A percentile compares a stretch with the other conserved stretches of the same genome.
phyloP scores from a whole-genome alignment of 140 eudicot genomes.

The Flaveria floridana region DNA sequence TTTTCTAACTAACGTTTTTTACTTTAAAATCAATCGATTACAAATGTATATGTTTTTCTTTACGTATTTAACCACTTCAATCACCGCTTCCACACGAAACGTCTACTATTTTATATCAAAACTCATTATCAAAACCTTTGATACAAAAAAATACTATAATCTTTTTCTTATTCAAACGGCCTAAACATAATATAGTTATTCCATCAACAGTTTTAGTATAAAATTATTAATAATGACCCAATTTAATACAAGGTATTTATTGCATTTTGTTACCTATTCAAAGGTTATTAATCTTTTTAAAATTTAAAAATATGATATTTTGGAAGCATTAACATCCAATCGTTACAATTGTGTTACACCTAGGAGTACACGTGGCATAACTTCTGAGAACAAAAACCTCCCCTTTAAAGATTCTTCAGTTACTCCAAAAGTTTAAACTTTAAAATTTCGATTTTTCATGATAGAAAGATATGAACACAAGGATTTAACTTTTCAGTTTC shows the following conservation, averaged over 20 bases:
- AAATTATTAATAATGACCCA: neutral
- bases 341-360: slow-evolving; percentile 32
- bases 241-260: slow-evolving; percentile 1
- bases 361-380: slow-evolving; percentile 37
- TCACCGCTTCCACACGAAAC: too few relatives aligned
- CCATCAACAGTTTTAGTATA: neutral
- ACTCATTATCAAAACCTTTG: neutral
- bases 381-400: slow-evolving; percentile 30
- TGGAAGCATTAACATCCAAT: slow-evolving; percentile 14
- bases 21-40: too few relatives aligned
- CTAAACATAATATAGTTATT: neutral
- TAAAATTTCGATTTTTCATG: slow-evolving; percentile 6
- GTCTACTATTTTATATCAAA: too few relatives aligned
- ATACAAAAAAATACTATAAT: too few relatives aligned
- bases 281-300: neutral
- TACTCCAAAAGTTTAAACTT: neutral
- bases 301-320: slow-evolving; percentile 1
- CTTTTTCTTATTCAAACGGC: neutral
- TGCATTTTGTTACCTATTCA: neutral
- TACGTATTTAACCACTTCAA: too few relatives aligned
- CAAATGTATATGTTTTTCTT: too few relatives aligned
- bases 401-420: slow-evolving; percentile 29
- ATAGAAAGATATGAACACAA: slow-evolving; percentile 6
- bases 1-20: too few relatives aligned
- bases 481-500: slow-evolving; percentile 39